These are phyloP conservation scores for Macadamia tetraphylla DNA, from an alignment of 164 flowering plant species.

Conservation along the genomic window DNA sequence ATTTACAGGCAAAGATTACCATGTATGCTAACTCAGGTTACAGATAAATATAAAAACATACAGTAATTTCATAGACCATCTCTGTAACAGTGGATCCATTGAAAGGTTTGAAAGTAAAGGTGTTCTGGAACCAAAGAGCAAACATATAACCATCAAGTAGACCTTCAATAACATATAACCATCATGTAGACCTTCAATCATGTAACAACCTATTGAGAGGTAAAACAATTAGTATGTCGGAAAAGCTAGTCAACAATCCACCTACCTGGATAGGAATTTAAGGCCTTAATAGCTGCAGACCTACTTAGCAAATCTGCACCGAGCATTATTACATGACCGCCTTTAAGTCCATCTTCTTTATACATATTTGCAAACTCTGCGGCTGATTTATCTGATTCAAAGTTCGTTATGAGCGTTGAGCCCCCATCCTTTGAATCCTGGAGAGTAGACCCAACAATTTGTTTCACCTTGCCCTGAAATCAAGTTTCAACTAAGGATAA, in stretches of 20 bases:
- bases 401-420: constrained; percentile 67
- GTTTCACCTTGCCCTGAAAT: constrained; percentile 94
- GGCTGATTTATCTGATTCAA: constrained; percentile 86
- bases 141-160: background rate
- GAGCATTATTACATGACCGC: constrained; percentile 98
- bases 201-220: background rate
- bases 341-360: constrained; percentile 69
- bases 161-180: too few species aligned
- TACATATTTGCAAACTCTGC: constrained; percentile 80
- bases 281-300: constrained; percentile 79
- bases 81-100: background rate
- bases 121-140: background rate
- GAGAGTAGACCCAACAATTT: constrained; percentile 97
- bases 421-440: constrained; percentile 55
- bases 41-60: too few species aligned
- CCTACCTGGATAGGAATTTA: constrained; percentile 84
- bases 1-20: too few species aligned
- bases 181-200: too few species aligned
- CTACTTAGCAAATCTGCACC: constrained; percentile 87
- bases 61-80: too few species aligned
- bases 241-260: background rate
- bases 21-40: too few species aligned
- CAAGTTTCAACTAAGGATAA: constrained; percentile 1
- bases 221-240: background rate
- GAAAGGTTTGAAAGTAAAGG: background rate